phyloP scores from a whole-genome alignment of 1,284 basidiomycete genomes.

The Chondrostereum purpureum region DNA sequence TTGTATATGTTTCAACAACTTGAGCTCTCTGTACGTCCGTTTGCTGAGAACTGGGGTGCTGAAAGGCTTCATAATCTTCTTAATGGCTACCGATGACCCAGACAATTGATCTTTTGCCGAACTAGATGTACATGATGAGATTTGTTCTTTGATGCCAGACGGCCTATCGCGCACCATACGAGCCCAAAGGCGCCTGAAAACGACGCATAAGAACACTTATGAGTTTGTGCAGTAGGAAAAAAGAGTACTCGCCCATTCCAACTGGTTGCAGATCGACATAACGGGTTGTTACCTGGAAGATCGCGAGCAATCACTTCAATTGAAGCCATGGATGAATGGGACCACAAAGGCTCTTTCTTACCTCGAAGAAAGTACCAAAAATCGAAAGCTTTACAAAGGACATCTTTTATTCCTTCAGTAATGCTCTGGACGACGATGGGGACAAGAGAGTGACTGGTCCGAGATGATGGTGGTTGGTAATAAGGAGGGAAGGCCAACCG shows the following conservation, averaged over 20 bases:
- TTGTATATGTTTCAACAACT: slow-evolving; percentile 97
- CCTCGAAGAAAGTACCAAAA: slow-evolving; percentile 95
- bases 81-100: slow-evolving; percentile 91
- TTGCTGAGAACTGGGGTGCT: slow-evolving; percentile 97
- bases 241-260: slow-evolving; percentile 81
- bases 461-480: too few species aligned
- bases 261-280: slow-evolving; percentile 99
- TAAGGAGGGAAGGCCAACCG: too few species aligned
- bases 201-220: slow-evolving; percentile 12
- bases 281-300: slow-evolving; percentile 83
- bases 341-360: too few species aligned
- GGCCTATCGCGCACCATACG: slow-evolving; percentile 67
- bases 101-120: slow-evolving; percentile 98
- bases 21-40: slow-evolving; percentile 96
- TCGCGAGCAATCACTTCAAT: slow-evolving; percentile 19
- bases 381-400: slow-evolving; percentile 98
- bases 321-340: slow-evolving; percentile 10
- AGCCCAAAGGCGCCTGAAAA: slow-evolving; percentile 84
- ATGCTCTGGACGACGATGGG: slow-evolving; percentile 13
- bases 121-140: slow-evolving; percentile 34
- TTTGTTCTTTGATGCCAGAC: slow-evolving; percentile 1
- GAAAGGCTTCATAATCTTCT: slow-evolving; percentile 99
- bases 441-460: too few species aligned
- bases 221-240: slow-evolving; percentile 12
- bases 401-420: slow-evolving; percentile 42